Percentiles rank a stretch among this genome's conserved stretches.
These are phyloP conservation scores for Kwoniella shivajii DNA, from an alignment of 1,284 basidiomycete genomes.

Conservation along the genomic window DNA sequence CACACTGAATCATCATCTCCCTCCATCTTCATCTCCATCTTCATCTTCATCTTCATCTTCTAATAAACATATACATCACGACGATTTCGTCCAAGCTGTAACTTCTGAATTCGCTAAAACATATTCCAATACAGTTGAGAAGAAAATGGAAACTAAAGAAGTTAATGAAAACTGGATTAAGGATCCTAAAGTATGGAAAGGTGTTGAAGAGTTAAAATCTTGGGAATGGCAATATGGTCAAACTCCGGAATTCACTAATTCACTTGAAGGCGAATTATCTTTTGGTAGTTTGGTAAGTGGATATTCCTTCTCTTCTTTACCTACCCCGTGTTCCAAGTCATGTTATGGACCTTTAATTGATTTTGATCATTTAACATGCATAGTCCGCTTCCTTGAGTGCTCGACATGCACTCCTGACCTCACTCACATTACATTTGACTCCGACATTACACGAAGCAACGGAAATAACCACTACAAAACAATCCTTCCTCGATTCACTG, in stretches of 20 bases:
- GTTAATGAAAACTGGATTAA: conserved; percentile 41
- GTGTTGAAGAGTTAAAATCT: conserved; percentile 67
- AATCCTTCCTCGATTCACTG: conserved; percentile 39
- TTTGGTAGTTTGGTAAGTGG: conserved; percentile 47
- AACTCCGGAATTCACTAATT: conserved; percentile 81
- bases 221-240: conserved; percentile 96
- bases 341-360: not conserved
- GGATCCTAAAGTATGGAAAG: conserved; percentile 60
- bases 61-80: conserved; percentile 60
- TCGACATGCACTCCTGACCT: conserved; percentile 57
- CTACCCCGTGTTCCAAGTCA: not conserved
- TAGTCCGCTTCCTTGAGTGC: conserved; percentile 54
- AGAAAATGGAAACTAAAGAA: conserved; percentile 16
- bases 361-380: not conserved
- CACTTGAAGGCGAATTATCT: conserved; percentile 36
- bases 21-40: conserved; percentile 64
- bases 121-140: conserved; percentile 55
- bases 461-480: conserved; percentile 14
- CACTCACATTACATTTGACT: conserved; percentile 38
- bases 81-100: conserved; percentile 72
- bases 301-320: not conserved
- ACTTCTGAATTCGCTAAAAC: conserved; percentile 67
- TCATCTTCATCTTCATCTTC: conserved; percentile 43
- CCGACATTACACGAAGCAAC: conserved; percentile 8
- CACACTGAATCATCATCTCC: conserved; percentile 67